A percentile compares a stretch with the other conserved stretches of the same genome.
These are phyloP conservation scores for Niebla homalea DNA, from an alignment of 495 filamentous ascomycete genomes.

Conservation along the genomic window DNA sequence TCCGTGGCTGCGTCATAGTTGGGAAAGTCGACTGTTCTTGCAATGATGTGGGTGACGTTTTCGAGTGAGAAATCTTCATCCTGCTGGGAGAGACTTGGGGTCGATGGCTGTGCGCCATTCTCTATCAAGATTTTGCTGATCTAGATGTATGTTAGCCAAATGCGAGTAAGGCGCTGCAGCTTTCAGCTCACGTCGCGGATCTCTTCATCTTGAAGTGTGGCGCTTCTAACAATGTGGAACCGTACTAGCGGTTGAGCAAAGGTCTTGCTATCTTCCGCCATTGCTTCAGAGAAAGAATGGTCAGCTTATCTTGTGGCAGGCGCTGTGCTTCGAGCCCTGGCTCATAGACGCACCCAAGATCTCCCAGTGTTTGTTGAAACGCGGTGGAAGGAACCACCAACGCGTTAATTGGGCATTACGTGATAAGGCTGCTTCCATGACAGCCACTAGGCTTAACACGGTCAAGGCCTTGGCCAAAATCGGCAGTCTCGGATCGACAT, in stretches of 20 bases:
- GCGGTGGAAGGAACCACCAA: too few relatives aligned
- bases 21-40: slow-evolving; percentile 75
- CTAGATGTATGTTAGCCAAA: neutral
- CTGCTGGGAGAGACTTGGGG: neutral
- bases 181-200: slow-evolving; percentile 31
- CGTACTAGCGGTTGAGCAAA: slow-evolving; percentile 20
- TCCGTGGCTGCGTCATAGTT: slow-evolving; percentile 58
- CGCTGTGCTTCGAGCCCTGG: too few relatives aligned
- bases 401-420: too few relatives aligned
- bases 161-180: neutral
- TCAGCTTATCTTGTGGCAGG: too few relatives aligned
- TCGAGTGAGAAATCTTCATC: slow-evolving; percentile 37
- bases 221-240: slow-evolving; percentile 26
- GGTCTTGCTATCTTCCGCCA: slow-evolving; percentile 6
- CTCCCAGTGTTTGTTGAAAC: too few relatives aligned
- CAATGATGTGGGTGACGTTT: slow-evolving; percentile 69
- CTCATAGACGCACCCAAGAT: too few relatives aligned
- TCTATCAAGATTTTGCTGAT: slow-evolving; percentile 20
- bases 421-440: too few relatives aligned
- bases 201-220: slow-evolving; percentile 23
- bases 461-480: too few relatives aligned
- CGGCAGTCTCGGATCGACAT: too few relatives aligned
- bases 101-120: slow-evolving; percentile 34
- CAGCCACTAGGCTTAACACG: too few relatives aligned
- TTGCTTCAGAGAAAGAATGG: neutral